These are phyloP conservation scores for Barnettozyma populi DNA, from an alignment of 805 yeast species.

Conservation along the genomic window DNA sequence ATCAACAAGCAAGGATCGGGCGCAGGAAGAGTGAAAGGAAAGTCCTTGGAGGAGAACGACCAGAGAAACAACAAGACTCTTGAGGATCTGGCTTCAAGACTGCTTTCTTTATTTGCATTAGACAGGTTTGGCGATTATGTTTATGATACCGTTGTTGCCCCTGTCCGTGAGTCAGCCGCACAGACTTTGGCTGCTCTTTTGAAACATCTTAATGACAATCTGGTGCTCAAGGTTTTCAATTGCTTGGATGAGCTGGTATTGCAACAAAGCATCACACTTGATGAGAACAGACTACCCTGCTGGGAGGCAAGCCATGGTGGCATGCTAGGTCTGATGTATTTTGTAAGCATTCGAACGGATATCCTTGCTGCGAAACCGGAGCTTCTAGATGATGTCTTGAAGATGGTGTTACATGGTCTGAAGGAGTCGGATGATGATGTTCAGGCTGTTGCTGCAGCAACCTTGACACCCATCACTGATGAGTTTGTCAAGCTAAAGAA, in stretches of 20 bases:
- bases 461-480: slow-evolving; percentile 83
- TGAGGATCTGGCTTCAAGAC: slow-evolving; percentile 82
- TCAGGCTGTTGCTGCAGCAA: slow-evolving; percentile 94
- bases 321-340: slow-evolving; percentile 84
- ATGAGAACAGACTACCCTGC: slow-evolving; percentile 40
- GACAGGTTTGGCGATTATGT: slow-evolving; percentile 97
- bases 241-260: slow-evolving; percentile 64
- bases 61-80: slow-evolving; percentile 59
- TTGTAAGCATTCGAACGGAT: slow-evolving; percentile 84
- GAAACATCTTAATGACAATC: slow-evolving; percentile 54
- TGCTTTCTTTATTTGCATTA: slow-evolving; percentile 81
- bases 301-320: slow-evolving; percentile 99
- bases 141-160: slow-evolving; percentile 96
- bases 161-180: slow-evolving; percentile 94
- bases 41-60: slow-evolving; percentile 56
- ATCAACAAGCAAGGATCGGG: slow-evolving; percentile 76
- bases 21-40: slow-evolving; percentile 76
- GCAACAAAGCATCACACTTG: slow-evolving; percentile 40
- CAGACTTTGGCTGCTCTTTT: slow-evolving; percentile 88
- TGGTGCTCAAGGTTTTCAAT: slow-evolving; percentile 56
- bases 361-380: slow-evolving; percentile 53
- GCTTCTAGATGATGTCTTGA: slow-evolving; percentile 63
- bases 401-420: slow-evolving; percentile 83
- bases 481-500: slow-evolving; percentile 70
- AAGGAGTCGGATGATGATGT: slow-evolving; percentile 86